Conservation (phyloP, 805 yeast genomes). For the Nakazawaea pomicola region DNA sequence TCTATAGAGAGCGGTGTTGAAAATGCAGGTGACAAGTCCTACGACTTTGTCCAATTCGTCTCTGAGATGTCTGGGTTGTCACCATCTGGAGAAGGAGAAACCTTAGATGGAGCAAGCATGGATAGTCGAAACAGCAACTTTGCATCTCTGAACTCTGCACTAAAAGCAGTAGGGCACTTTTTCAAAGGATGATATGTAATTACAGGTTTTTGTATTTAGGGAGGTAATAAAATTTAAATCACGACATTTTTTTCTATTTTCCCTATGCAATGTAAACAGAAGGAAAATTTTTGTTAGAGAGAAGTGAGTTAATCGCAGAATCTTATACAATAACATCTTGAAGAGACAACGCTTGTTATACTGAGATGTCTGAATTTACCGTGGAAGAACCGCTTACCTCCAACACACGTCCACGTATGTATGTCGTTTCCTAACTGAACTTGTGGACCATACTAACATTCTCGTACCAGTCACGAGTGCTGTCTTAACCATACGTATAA, state of each 20-base stretch:
- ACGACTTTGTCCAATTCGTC: slow-evolving; percentile 11
- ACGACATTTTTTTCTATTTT: neutral
- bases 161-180: too few relatives aligned
- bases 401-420: slow-evolving; percentile 38
- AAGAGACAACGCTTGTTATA: too few relatives aligned
- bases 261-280: too few relatives aligned
- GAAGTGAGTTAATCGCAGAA: too few relatives aligned
- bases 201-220: neutral
- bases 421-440: neutral
- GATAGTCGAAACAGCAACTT: slow-evolving; percentile 2
- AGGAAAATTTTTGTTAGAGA: neutral
- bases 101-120: slow-evolving; percentile 7
- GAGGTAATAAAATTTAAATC: neutral
- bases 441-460: too few relatives aligned
- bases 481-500: slow-evolving; percentile 75
- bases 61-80: slow-evolving; percentile 7
- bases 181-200: too few relatives aligned
- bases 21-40: slow-evolving; percentile 4
- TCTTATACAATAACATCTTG: too few relatives aligned
- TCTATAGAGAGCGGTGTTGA: slow-evolving; percentile 1
- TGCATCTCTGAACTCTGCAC: too few relatives aligned
- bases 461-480: slow-evolving; percentile 48
- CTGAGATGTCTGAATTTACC: slow-evolving; percentile 31
- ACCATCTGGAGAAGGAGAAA: slow-evolving; percentile 5
- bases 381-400: slow-evolving; percentile 76